phyloP scores from a whole-genome alignment of 345 rosid species.

The Microcos paniculata region DNA sequence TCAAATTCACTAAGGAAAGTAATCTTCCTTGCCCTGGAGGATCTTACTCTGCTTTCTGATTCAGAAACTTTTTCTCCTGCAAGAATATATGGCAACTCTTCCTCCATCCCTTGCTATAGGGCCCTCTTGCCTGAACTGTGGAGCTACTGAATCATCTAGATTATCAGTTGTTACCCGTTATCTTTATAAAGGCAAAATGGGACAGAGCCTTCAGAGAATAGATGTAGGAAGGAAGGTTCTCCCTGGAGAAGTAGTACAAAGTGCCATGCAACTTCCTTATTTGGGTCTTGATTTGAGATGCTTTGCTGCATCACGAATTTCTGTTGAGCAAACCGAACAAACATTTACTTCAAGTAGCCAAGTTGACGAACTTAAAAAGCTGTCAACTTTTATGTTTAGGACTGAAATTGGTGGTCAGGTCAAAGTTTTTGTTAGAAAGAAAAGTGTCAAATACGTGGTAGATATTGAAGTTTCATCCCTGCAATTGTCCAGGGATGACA shows the following conservation, averaged over 20 bases:
- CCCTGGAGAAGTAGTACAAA: slow-evolving; percentile 24
- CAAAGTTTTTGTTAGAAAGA: slow-evolving; percentile 57
- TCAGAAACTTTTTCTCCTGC: slow-evolving; percentile 7
- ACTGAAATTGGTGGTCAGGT: slow-evolving; percentile 70
- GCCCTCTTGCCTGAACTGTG: slow-evolving; percentile 33
- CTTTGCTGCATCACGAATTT: slow-evolving; percentile 46
- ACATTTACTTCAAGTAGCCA: slow-evolving; percentile 28
- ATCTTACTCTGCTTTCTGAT: slow-evolving; percentile 11
- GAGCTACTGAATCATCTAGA: slow-evolving; percentile 35
- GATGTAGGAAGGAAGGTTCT: slow-evolving; percentile 26
- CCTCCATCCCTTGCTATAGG: slow-evolving; percentile 35
- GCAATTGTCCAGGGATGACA: slow-evolving; percentile 32
- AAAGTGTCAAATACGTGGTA: slow-evolving; percentile 49
- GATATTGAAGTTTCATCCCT: slow-evolving; percentile 58
- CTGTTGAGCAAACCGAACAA: slow-evolving; percentile 45
- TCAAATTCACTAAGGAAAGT: slow-evolving; percentile 18
- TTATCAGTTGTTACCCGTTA: slow-evolving; percentile 25
- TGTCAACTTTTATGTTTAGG: slow-evolving; percentile 59
- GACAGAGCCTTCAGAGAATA: slow-evolving; percentile 23
- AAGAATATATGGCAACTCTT: slow-evolving; percentile 49
- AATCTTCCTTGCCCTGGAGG: slow-evolving; percentile 5
- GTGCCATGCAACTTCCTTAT: slow-evolving; percentile 9
- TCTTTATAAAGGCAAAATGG: slow-evolving; percentile 24
- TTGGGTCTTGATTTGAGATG: slow-evolving; percentile 31
- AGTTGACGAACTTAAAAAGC: slow-evolving; percentile 41